Base-by-base conservation (phyloP, 305 asterid genomes). In the Fraxinus ornus region DNA sequence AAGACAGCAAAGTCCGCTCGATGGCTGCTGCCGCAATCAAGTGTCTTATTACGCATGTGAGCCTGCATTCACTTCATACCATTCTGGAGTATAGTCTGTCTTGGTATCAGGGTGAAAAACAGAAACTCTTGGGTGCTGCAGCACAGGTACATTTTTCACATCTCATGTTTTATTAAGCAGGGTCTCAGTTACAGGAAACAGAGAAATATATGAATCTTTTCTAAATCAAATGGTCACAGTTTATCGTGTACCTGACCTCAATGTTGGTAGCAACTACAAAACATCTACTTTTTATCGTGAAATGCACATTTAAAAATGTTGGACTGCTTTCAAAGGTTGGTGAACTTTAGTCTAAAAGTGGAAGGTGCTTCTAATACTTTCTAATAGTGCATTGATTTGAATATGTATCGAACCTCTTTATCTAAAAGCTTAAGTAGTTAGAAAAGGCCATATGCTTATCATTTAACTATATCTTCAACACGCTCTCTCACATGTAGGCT, bases 1-100 rank as follows among this genome's bases (percentile, higher is more conserved):
- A 82, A 76, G 98, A 94, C 87, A 88, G 86, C 84, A 93, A 89
- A 87, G 97, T 97, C 79, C 95, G 98, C 55, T 87, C 93, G 75
- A 92, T 97, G 99, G 85, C 95, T 79, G 95, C 95, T 39, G 94
- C 91, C 64, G 96, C 91, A 39, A 91, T 94, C 52, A 92, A 92
- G 92, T 91, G 90, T 87, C 98, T 97, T 75, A 88, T 95, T 84
- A 91, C 89, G 74, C 92, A 85, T 78, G 92, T 94, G 87, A 91
- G 90, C 82, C 13, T 85, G 60, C 87, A 82, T 85, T 86, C 92
- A 3, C 90, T 84, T 74, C 83, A 84, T 30, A 87, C 94, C 79
- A 89, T 91, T 83, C 93, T 93, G 17, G 94, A 94, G 81, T 89
- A 84, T 83, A 86, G 92, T 84, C 86, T 89, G 74, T 92, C 94